Percentiles rank a stretch among this genome's conserved stretches.
These are phyloP conservation scores for Pyricularia pennisetigena DNA, from an alignment of 2,329 filamentous ascomycete genomes.

Conservation along the genomic window DNA sequence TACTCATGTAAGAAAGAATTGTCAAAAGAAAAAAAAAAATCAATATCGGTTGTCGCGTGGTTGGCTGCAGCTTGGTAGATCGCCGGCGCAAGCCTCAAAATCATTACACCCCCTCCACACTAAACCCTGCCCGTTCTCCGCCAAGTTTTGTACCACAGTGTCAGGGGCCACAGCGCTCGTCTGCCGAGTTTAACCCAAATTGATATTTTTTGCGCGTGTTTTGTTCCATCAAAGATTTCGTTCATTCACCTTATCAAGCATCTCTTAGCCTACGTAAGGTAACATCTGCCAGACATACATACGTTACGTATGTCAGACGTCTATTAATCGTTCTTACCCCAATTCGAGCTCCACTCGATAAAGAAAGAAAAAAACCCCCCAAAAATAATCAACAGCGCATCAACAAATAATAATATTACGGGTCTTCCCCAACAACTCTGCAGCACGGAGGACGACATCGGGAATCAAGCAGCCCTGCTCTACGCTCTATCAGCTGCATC, in stretches of 20 bases:
- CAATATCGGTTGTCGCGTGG: background rate
- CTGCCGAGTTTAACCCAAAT: background rate
- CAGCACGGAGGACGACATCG: background rate
- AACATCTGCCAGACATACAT: background rate
- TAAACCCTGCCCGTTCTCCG: background rate
- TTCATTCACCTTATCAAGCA: background rate
- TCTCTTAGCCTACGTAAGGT: background rate
- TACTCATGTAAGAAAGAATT: background rate
- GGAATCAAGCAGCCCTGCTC: background rate
- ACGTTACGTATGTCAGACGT: background rate
- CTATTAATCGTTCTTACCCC: background rate
- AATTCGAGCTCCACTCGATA: background rate
- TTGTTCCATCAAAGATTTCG: background rate
- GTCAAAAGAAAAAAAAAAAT: background rate
- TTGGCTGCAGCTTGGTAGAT: background rate
- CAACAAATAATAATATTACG: background rate
- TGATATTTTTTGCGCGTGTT: background rate
- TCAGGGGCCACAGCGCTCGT: background rate
- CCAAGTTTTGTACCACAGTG: background rate
- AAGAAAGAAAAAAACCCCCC: background rate
- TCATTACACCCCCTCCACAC: background rate
- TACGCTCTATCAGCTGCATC: background rate
- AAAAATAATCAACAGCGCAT: background rate
- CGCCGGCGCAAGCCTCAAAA: background rate
- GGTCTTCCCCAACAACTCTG: background rate